phyloP scores from a whole-genome alignment of 768 basidiomycete species.

The Fibroporia radiculosa region DNA sequence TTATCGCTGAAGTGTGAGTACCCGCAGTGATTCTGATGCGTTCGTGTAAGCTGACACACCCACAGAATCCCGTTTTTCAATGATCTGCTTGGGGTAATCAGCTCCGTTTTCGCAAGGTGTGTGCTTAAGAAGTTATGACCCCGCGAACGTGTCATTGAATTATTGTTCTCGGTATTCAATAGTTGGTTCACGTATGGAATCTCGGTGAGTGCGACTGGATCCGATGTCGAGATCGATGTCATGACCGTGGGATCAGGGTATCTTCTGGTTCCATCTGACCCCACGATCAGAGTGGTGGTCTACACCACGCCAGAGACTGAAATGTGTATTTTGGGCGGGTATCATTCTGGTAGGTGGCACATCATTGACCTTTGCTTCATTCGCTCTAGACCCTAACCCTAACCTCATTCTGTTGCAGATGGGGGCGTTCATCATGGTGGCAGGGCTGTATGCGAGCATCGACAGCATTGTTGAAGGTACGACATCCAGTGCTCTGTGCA shows the following conservation, averaged over 20 bases:
- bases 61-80: slow-evolving; percentile 26
- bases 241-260: slow-evolving; percentile 8
- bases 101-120: slow-evolving; percentile 20
- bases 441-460: slow-evolving; percentile 22
- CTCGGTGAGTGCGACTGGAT: slow-evolving; percentile 10
- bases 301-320: slow-evolving; percentile 14
- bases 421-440: slow-evolving; percentile 25
- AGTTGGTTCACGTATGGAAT: slow-evolving; percentile 26
- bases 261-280: slow-evolving; percentile 24
- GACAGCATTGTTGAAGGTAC: slow-evolving; percentile 20
- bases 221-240: not conserved
- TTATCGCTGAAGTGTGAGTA: slow-evolving; percentile 25
- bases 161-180: not conserved
- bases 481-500: not conserved
- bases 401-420: slow-evolving; percentile 11
- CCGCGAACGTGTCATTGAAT: not conserved
- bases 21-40: not conserved
- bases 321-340: slow-evolving; percentile 19
- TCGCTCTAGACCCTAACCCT: slow-evolving; percentile 3
- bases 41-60: not conserved
- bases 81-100: slow-evolving; percentile 24
- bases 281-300: slow-evolving; percentile 17
- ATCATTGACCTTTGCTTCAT: not conserved
- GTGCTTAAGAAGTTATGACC: not conserved
- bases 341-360: slow-evolving; percentile 17